Conservation (phyloP, 2,329 filamentous ascomycete species). For the Westerdykella aurantiaca region DNA sequence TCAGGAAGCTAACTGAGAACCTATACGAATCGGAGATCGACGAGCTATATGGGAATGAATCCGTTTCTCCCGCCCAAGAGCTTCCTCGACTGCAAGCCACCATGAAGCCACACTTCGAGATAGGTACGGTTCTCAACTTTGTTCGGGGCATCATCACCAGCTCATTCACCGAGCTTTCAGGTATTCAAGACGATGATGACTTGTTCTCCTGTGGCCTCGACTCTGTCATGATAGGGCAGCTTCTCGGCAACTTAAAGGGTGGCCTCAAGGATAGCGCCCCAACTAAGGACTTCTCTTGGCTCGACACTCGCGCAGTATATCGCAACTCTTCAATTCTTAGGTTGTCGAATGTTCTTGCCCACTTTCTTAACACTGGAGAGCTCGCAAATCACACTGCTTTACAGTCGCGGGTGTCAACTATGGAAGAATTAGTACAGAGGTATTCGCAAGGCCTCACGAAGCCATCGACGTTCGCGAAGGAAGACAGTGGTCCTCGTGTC, state of each 20-base stretch:
- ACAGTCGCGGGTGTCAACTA: no score
- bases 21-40: slow-evolving; percentile 21
- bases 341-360: slow-evolving; percentile 8
- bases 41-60: slow-evolving; percentile 9
- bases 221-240: slow-evolving; percentile 6
- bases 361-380: slow-evolving; percentile 16
- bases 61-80: not conserved
- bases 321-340: slow-evolving; percentile 2
- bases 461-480: no score
- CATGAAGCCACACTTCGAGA: slow-evolving; percentile 1
- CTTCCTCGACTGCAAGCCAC: not conserved
- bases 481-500: no score
- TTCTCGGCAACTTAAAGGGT: slow-evolving; percentile 2
- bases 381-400: slow-evolving; percentile 3
- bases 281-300: slow-evolving; percentile 4
- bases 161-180: slow-evolving; percentile 1
- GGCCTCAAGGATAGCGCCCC: not conserved
- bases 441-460: no score
- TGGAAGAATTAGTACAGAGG: no score
- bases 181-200: slow-evolving; percentile 5
- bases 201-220: slow-evolving; percentile 8
- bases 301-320: slow-evolving; percentile 3
- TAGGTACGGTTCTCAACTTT: not conserved
- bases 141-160: not conserved
- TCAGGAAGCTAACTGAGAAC: slow-evolving; percentile 16